Evolutionary conservation across 495 filamentous ascomycete genomes (phyloP).

Genomic region (Hypoxylon cercidicola): DNA sequence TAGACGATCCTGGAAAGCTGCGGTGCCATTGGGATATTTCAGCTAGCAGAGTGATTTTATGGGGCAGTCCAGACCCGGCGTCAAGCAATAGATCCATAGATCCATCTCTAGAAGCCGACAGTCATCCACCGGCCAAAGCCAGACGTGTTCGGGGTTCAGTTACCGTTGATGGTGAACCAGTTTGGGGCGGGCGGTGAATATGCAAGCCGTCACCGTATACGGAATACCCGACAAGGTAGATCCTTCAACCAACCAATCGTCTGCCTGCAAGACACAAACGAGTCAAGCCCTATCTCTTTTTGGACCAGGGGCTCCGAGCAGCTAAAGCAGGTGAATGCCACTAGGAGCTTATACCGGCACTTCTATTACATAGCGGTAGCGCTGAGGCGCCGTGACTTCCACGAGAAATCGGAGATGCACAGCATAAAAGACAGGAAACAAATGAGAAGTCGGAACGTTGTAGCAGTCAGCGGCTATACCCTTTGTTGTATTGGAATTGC

Average conservation of each 20-base stretch:
- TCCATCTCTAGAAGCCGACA: slow-evolving; percentile 20
- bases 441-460: slow-evolving; percentile 20
- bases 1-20: slow-evolving; percentile 26
- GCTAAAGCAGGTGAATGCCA: background rate
- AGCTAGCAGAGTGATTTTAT: slow-evolving; percentile 22
- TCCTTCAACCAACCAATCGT: slow-evolving; percentile 17
- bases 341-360: slow-evolving; percentile 4
- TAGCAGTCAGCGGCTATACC: slow-evolving; percentile 13
- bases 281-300: background rate
- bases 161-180: slow-evolving; percentile 17
- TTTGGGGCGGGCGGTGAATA: slow-evolving; percentile 21
- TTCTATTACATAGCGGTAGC: slow-evolving; percentile 7
- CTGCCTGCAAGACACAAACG: slow-evolving; percentile 18
- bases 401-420: slow-evolving; percentile 15
- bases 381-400: slow-evolving; percentile 11
- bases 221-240: slow-evolving; percentile 36
- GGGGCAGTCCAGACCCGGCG: slow-evolving; percentile 36
- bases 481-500: slow-evolving; percentile 20
- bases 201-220: slow-evolving; percentile 16
- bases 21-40: slow-evolving; percentile 23
- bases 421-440: slow-evolving; percentile 26
- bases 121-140: slow-evolving; percentile 12
- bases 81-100: slow-evolving; percentile 32
- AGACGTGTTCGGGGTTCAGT: background rate
- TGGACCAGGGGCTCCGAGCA: slow-evolving; percentile 1